Evolutionary conservation across 2,329 filamentous ascomycete genomes (phyloP).

Genomic region (Westerdykella sp.): DNA sequence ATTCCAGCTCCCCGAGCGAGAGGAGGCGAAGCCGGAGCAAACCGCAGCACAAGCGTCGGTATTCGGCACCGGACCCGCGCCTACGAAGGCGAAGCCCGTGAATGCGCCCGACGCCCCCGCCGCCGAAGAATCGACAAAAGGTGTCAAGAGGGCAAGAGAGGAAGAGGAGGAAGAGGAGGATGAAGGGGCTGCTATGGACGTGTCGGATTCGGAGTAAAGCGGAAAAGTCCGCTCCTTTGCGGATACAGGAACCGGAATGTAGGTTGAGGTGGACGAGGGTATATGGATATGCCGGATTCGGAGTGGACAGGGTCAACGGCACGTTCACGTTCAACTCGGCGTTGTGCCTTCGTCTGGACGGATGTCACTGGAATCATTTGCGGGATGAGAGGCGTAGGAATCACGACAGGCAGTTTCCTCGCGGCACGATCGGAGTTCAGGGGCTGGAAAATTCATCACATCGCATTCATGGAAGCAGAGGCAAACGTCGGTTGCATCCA

Average conservation of each 20-base stretch:
- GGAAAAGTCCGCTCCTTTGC: constrained; percentile 31
- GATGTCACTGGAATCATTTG: too few species aligned
- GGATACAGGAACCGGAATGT: constrained; percentile 57
- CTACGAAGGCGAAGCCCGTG: constrained; percentile 23
- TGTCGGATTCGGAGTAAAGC: constrained; percentile 64
- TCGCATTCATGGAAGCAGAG: too few species aligned
- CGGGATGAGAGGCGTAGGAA: too few species aligned
- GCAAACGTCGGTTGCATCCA: too few species aligned
- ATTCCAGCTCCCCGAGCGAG: constrained; percentile 60
- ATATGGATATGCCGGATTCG: constrained; percentile 67
- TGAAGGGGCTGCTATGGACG: constrained; percentile 54
- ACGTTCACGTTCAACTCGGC: too few species aligned
- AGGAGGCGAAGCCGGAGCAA: constrained; percentile 16
- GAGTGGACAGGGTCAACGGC: constrained; percentile 43
- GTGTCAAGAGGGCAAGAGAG: constrained; percentile 62
- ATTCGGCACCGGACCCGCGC: constrained; percentile 24
- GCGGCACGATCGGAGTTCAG: too few species aligned
- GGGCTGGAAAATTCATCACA: too few species aligned
- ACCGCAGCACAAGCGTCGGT: constrained; percentile 40
- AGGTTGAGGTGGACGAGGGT: constrained; percentile 48
- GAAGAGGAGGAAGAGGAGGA: constrained; percentile 53
- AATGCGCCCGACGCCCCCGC: constrained; percentile 31
- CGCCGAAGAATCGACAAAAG: constrained; percentile 48
- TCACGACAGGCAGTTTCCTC: too few species aligned
- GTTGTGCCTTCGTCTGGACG: too few species aligned